These are phyloP conservation scores for Diaporthe citriasiana DNA, from an alignment of 2,329 filamentous ascomycete genomes.

Conservation along the genomic window DNA sequence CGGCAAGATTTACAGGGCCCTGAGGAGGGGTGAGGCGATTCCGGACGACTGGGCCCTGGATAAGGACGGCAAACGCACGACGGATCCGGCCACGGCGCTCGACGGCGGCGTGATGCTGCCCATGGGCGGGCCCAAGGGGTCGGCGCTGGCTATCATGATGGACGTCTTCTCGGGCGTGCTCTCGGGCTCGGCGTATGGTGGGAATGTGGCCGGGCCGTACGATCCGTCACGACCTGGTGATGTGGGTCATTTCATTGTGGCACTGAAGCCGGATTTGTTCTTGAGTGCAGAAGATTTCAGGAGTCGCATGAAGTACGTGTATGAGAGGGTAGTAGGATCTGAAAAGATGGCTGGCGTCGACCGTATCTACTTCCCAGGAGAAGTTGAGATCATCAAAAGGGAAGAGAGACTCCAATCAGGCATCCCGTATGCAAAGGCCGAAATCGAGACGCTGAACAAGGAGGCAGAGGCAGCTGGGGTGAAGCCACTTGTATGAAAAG, in stretches of 20 bases:
- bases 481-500: slow-evolving; percentile 35
- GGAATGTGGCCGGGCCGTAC: slow-evolving; percentile 82
- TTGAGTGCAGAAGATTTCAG: slow-evolving; percentile 79
- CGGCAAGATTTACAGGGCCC: slow-evolving; percentile 81
- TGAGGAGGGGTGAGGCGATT: slow-evolving; percentile 77
- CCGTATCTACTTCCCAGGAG: slow-evolving; percentile 72
- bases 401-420: slow-evolving; percentile 65
- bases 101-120: slow-evolving; percentile 83
- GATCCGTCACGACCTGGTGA: slow-evolving; percentile 77
- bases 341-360: slow-evolving; percentile 70
- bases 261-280: slow-evolving; percentile 82
- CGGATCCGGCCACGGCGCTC: slow-evolving; percentile 79
- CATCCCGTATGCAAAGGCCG: slow-evolving; percentile 70
- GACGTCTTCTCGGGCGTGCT: slow-evolving; percentile 87
- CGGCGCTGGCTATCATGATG: slow-evolving; percentile 86
- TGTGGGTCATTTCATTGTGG: slow-evolving; percentile 81
- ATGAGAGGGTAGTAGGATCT: slow-evolving; percentile 65
- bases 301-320: slow-evolving; percentile 69
- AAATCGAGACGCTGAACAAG: slow-evolving; percentile 68
- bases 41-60: slow-evolving; percentile 82
- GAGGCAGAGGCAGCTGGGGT: slow-evolving; percentile 64
- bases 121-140: slow-evolving; percentile 88
- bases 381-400: slow-evolving; percentile 71
- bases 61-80: slow-evolving; percentile 75
- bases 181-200: slow-evolving; percentile 83